Evolutionary conservation across 306 rosid genomes (phyloP), one percentile per base, ranked within the genome.

Genomic region (Abrus pulchellus): DNA sequence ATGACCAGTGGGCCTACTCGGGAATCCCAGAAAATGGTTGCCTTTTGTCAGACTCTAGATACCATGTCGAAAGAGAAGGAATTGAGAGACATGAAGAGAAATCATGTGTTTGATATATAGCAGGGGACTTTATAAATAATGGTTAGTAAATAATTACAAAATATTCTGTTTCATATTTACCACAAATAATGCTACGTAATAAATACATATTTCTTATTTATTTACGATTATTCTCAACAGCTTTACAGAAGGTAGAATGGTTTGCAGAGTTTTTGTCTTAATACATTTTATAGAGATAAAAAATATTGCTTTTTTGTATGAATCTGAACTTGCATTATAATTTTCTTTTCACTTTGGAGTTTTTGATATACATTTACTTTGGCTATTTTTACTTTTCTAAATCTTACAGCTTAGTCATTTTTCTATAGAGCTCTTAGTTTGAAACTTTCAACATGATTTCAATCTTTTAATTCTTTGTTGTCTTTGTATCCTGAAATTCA

Each of bases 401-500:
- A 59, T 77, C 34, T 72, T 66, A 40, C 8, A 73, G 63, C 63
- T 48, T 54, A 6, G 52, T 60, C 53, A 70, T 53, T 50, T 62
- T 65, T 64, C 27, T 53, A 13, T 44, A 20, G 20, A 20, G 47
- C n/a, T 38, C 7, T 11, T 54, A 64, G 66, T 50, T 74, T 60
- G 29, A 53, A 20, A 33, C 34, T 63, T 62, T 43, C 6, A 49
- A 20, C 56, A 54, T 69, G 45, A 59, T 86, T 64, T 48, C 45
- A 56, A 11, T 79, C 77, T 72, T 66, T 13, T 59, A 68, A n/a
- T 8, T 67, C 56, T 63, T 33, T 63, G 29, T 60, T 38, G 54
- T 55, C 80, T 56, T 78, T 80, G 65, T 76, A 56, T 85, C 68
- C 69, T 82, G 79, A 68, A 40, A 73, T 80, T 77, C 92, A 95